phyloP scores from a whole-genome alignment of 2,329 filamentous ascomycete genomes.

The Trichoderma oligosporum region DNA sequence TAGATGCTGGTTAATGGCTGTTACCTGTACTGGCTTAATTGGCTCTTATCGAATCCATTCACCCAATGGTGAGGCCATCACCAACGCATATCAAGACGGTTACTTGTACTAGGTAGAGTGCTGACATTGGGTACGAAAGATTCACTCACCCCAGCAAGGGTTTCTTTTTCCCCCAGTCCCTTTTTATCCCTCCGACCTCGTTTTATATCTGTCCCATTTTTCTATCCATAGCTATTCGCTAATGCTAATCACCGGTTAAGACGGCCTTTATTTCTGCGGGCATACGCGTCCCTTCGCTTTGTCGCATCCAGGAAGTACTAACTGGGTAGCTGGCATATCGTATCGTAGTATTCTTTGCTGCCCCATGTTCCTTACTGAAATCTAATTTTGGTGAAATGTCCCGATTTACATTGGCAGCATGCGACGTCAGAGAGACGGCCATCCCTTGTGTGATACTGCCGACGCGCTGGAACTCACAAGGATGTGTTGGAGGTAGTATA shows the following conservation, averaged over 20 bases:
- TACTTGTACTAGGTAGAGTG: too few species aligned
- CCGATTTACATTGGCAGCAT: not conserved
- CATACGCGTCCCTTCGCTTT: constrained; percentile 2
- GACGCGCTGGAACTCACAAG: not conserved
- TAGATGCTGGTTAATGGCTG: too few species aligned
- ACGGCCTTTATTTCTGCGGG: not conserved
- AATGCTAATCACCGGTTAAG: constrained; percentile 3
- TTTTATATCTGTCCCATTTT: too few species aligned
- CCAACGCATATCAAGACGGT: too few species aligned
- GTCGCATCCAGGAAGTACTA: not conserved
- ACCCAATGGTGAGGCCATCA: too few species aligned
- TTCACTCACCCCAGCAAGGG: not conserved
- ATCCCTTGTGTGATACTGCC: not conserved
- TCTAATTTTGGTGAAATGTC: not conserved
- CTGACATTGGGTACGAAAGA: too few species aligned
- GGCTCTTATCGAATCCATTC: too few species aligned
- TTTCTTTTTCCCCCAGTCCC: not conserved
- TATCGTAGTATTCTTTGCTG: not conserved
- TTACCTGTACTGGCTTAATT: too few species aligned
- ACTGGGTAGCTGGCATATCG: not conserved
- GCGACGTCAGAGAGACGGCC: not conserved
- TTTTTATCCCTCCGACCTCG: not conserved
- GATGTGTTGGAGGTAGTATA: not conserved
- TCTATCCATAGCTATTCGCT: too few species aligned
- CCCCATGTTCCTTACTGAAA: not conserved